A percentile compares a stretch with the other conserved stretches of the same genome.
These are phyloP conservation scores for Neonectria hederae DNA, from an alignment of 2,329 filamentous ascomycete genomes.

Conservation along the genomic window DNA sequence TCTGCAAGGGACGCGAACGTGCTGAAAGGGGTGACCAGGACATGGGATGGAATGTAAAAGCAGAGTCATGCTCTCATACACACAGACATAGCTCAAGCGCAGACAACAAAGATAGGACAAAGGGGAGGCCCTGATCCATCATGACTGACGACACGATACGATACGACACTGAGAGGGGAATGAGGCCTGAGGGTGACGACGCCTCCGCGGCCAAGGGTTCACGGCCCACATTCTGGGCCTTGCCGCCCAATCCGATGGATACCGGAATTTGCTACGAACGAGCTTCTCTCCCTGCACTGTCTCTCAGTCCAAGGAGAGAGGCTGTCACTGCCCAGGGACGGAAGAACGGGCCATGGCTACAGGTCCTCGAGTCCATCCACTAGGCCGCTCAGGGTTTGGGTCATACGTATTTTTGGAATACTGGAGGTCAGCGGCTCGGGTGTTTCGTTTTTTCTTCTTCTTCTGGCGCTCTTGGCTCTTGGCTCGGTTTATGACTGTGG, in stretches of 20 bases:
- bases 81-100: background rate
- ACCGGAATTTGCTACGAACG: background rate
- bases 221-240: constrained; percentile 6
- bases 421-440: background rate
- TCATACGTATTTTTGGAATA: constrained; percentile 22
- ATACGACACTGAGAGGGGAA: background rate
- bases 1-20: constrained; percentile 12
- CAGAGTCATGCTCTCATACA: too few species aligned
- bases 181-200: constrained; percentile 12
- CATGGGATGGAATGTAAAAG: constrained; percentile 6
- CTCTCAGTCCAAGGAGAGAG: too few species aligned
- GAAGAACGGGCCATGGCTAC: background rate
- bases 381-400: background rate
- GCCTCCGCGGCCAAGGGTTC: background rate
- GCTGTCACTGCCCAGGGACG: background rate
- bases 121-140: background rate
- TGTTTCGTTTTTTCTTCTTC: constrained; percentile 20
- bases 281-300: too few species aligned
- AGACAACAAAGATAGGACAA: background rate
- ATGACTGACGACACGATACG: background rate
- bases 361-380: background rate
- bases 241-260: background rate
- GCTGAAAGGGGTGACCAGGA: constrained; percentile 2
- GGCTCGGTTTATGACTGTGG: background rate
- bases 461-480: background rate